phyloP scores from a whole-genome alignment of 305 asterid genomes.

The Rubia tinctorum region DNA sequence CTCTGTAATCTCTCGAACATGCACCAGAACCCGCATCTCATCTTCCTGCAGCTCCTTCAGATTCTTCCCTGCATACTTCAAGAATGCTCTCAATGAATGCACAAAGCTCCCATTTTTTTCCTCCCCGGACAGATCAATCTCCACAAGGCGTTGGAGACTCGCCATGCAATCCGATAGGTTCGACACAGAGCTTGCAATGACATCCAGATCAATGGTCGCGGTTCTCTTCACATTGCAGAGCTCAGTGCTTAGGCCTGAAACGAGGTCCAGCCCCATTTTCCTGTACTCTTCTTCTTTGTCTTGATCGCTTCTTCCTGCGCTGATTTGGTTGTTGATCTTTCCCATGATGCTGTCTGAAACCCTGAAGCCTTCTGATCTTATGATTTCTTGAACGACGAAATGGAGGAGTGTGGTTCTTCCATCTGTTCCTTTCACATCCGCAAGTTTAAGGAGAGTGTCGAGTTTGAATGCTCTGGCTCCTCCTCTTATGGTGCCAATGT shows the following conservation, averaged over 20 bases:
- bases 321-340: constrained; percentile 47
- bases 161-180: constrained; percentile 49
- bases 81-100: constrained; percentile 53
- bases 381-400: constrained; percentile 82
- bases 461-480: constrained; percentile 96
- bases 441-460: constrained; percentile 83
- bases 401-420: constrained; percentile 90
- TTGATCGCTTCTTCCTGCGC: constrained; percentile 21
- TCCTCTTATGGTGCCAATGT: constrained; percentile 84
- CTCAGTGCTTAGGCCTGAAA: constrained; percentile 66
- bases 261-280: constrained; percentile 85
- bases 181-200: constrained; percentile 72
- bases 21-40: constrained; percentile 59
- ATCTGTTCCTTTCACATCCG: constrained; percentile 88
- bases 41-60: constrained; percentile 66
- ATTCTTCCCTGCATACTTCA: constrained; percentile 48
- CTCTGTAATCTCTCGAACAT: constrained; percentile 72
- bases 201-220: constrained; percentile 78
- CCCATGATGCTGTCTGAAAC: constrained; percentile 93
- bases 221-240: constrained; percentile 90
- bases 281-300: constrained; percentile 74
- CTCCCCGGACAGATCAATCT: constrained; percentile 35
- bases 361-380: constrained; percentile 77
- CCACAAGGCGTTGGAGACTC: constrained; percentile 38
- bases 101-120: constrained; percentile 57